A percentile compares a stretch with the other conserved stretches of the same genome.
Evolutionary conservation across 2,329 filamentous ascomycete species (phyloP).

Genomic region (Aspergillus aculeatinus): DNA sequence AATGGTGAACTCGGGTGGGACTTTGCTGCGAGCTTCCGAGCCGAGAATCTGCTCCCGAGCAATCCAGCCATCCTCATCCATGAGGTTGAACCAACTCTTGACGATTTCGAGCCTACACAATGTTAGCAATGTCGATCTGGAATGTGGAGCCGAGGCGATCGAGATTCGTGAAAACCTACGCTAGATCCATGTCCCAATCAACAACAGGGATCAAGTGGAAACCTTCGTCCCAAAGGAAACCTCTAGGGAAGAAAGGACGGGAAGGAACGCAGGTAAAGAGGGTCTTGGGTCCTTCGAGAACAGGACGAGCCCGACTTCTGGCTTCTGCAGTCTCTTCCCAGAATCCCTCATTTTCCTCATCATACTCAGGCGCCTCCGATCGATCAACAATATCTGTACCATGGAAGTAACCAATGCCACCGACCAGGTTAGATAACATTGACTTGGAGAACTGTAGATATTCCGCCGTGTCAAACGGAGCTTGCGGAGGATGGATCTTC

Average conservation of each 20-base stretch:
- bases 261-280: slow-evolving; percentile 91
- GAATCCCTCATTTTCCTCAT: slow-evolving; percentile 92
- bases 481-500: slow-evolving; percentile 67
- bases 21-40: slow-evolving; percentile 87
- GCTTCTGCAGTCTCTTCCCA: slow-evolving; percentile 89
- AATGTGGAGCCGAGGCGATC: neutral
- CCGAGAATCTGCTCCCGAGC: slow-evolving; percentile 94
- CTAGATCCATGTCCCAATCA: slow-evolving; percentile 91
- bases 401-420: slow-evolving; percentile 93
- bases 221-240: slow-evolving; percentile 97
- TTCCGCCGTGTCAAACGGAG: slow-evolving; percentile 71
- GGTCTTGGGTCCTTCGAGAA: slow-evolving; percentile 77
- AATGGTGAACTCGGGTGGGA: slow-evolving; percentile 86
- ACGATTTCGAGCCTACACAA: slow-evolving; percentile 68
- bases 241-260: slow-evolving; percentile 90
- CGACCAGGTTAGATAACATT: slow-evolving; percentile 90
- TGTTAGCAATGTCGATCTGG: slow-evolving; percentile 17
- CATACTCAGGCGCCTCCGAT: slow-evolving; percentile 87
- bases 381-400: slow-evolving; percentile 86
- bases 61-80: slow-evolving; percentile 98
- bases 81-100: slow-evolving; percentile 91
- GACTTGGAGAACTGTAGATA: slow-evolving; percentile 80
- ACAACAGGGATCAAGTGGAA: slow-evolving; percentile 90
- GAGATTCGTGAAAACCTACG: slow-evolving; percentile 44
- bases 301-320: slow-evolving; percentile 64